Percentiles rank a stretch among this genome's conserved stretches.
Conservation (phyloP, 148 eudicot genomes). For the Limonium bicolor region DNA sequence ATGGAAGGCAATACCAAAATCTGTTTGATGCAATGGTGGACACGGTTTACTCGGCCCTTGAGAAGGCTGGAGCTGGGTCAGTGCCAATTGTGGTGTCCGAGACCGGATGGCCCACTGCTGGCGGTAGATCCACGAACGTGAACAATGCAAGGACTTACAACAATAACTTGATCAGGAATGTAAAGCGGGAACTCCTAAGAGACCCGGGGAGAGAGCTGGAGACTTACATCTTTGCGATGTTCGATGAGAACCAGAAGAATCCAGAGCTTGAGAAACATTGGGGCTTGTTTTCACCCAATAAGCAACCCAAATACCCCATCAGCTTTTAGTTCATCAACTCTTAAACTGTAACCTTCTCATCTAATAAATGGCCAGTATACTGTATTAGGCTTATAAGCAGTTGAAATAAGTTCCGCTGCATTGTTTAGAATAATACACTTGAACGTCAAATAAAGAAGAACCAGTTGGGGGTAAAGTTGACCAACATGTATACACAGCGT, state of each 20-base stretch:
- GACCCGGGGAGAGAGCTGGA: constrained; percentile 24
- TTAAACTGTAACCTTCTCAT: too few species aligned
- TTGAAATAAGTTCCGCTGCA: too few species aligned
- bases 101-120: constrained; percentile 53
- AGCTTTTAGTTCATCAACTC: too few species aligned
- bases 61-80: constrained; percentile 14
- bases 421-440: too few species aligned
- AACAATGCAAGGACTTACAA: constrained; percentile 31
- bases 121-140: constrained; percentile 17
- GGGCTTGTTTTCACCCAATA: constrained; percentile 29
- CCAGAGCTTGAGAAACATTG: constrained; percentile 39
- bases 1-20: constrained; percentile 9
- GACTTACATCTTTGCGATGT: constrained; percentile 31
- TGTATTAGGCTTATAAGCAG: too few species aligned
- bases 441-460: too few species aligned
- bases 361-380: too few species aligned
- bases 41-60: constrained; percentile 24
- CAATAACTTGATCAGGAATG: constrained; percentile 25
- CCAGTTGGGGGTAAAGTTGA: too few species aligned
- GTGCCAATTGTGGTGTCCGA: constrained; percentile 39
- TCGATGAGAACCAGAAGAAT: constrained; percentile 36
- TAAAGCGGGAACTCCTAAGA: constrained; percentile 35
- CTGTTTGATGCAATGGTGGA: constrained; percentile 31
- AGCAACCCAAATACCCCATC: constrained; percentile 21
- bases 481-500: too few species aligned